A percentile compares a stretch with the other conserved stretches of the same genome.
Evolutionary conservation across 1,139 yeast genomes (phyloP).

Genomic region (Debaryomyces sp.): DNA sequence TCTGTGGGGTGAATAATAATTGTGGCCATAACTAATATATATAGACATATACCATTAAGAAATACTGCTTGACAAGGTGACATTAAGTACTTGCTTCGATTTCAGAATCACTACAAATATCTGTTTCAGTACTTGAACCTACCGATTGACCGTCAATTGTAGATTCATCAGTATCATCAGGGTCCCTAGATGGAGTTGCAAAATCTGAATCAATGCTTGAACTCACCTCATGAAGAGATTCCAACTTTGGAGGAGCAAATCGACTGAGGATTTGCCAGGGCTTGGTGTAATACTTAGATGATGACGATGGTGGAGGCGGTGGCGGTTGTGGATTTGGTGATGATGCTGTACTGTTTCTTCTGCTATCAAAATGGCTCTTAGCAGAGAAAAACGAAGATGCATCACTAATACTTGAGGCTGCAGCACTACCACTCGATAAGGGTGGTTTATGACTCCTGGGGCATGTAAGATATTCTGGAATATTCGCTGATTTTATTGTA

Average conservation of each 20-base stretch:
- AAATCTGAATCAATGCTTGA: slow-evolving; percentile 29
- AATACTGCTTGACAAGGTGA: background rate
- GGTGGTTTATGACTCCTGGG: background rate
- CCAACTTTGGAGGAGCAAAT: slow-evolving; percentile 14
- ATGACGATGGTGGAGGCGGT: slow-evolving; percentile 2
- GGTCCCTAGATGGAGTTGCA: slow-evolving; percentile 8
- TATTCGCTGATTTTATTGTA: background rate
- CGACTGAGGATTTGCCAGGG: slow-evolving; percentile 34
- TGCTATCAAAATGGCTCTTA: slow-evolving; percentile 12
- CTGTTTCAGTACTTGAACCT: slow-evolving; percentile 2
- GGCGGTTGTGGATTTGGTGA: background rate
- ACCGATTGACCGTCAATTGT: slow-evolving; percentile 8
- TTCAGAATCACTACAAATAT: background rate
- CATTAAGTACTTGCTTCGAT: background rate
- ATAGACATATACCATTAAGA: background rate
- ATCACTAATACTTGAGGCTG: slow-evolving; percentile 6
- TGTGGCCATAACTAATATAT: background rate
- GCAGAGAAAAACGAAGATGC: slow-evolving; percentile 18
- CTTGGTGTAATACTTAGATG: slow-evolving; percentile 16
- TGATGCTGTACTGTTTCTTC: background rate
- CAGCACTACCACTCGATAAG: background rate
- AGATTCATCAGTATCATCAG: slow-evolving; percentile 11
- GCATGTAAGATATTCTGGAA: background rate
- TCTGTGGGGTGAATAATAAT: background rate
- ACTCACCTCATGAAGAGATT: slow-evolving; percentile 19